phyloP scores from a whole-genome alignment of 805 yeast species.

The Grigorovia humatica region DNA sequence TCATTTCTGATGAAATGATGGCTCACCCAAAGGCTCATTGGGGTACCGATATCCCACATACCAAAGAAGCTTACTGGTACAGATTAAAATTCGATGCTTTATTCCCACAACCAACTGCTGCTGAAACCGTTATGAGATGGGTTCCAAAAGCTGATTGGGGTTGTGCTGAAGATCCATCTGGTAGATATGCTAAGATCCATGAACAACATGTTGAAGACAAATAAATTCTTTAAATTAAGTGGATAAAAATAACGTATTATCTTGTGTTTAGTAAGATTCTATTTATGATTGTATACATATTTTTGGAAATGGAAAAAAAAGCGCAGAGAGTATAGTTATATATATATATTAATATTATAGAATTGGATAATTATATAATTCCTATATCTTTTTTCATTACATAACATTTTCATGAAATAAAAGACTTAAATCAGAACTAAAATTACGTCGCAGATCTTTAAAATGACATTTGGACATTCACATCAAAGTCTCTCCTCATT shows the following conservation, averaged over 20 bases:
- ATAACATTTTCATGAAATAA: not conserved
- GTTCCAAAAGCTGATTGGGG: conserved; percentile 99
- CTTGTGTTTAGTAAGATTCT: not conserved
- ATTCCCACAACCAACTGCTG: conserved; percentile 88
- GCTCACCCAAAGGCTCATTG: conserved; percentile 88
- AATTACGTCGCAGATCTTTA: not conserved
- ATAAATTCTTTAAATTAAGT: not conserved
- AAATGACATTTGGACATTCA: not conserved
- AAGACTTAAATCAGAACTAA: no score
- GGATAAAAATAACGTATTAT: not conserved
- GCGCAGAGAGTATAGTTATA: not conserved
- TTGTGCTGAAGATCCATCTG: conserved; percentile 97
- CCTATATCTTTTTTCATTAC: not conserved
- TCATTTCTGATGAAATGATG: conserved; percentile 81
- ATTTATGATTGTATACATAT: not conserved
- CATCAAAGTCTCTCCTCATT: no score
- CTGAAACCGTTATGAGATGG: conserved; percentile 98
- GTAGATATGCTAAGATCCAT: conserved; percentile 90
- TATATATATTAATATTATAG: not conserved
- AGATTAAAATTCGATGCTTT: conserved; percentile 91
- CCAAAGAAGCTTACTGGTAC: conserved; percentile 99
- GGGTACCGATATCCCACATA: conserved; percentile 91
- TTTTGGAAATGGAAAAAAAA: not conserved
- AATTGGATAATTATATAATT: not conserved
- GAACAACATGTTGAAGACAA: conserved; percentile 44